Evolutionary conservation across 768 basidiomycete species (phyloP).

Genomic region (Pleurotus platypus): DNA sequence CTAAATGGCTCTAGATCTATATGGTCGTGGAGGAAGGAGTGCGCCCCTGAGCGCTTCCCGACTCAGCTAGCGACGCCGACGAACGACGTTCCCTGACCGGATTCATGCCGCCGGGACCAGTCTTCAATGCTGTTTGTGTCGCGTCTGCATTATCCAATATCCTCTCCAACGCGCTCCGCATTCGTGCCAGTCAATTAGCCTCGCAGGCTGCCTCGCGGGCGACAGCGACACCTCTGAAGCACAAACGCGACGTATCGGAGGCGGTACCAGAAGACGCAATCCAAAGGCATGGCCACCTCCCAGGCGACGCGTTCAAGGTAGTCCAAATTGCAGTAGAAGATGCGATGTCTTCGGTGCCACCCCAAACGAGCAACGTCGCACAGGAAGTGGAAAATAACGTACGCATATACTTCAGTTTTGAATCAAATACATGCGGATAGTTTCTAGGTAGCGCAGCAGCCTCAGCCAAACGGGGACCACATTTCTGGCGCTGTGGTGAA

Average conservation of each 20-base stretch:
- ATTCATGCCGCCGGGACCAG: conserved; percentile 64
- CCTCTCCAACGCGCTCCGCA: conserved; percentile 56
- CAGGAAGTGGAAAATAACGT: too few species aligned
- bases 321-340: too few species aligned
- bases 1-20: too few species aligned
- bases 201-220: conserved; percentile 10
- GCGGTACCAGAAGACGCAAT: not conserved
- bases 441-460: too few species aligned
- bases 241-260: not conserved
- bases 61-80: not conserved
- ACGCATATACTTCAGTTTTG: too few species aligned
- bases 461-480: too few species aligned
- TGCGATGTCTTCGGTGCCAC: too few species aligned
- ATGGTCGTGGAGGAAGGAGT: too few species aligned
- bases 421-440: too few species aligned
- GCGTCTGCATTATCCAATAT: conserved; percentile 58
- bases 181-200: conserved; percentile 43
- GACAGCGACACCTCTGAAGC: not conserved
- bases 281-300: not conserved
- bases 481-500: too few species aligned
- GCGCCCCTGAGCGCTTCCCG: not conserved
- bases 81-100: not conserved
- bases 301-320: not conserved
- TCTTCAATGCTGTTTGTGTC: conserved; percentile 72
- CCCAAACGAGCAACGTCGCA: too few species aligned